Evolutionary conservation across 495 filamentous ascomycete genomes (phyloP), one percentile per base, ranked within the genome.

Genomic region (Podospora comata): DNA sequence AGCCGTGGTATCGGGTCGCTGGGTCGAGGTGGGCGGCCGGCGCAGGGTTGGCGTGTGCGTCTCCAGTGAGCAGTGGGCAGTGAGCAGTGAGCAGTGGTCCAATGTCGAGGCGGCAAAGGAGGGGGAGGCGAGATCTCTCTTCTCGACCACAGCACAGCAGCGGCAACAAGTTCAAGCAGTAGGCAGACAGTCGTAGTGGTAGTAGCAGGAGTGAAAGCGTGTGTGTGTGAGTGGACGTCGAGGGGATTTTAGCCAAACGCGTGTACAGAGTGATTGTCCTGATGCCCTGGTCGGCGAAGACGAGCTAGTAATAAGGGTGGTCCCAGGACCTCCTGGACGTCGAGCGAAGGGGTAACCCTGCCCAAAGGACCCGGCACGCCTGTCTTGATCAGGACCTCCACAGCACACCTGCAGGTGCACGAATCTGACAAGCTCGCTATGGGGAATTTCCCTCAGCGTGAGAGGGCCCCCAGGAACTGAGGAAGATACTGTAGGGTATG

Each of bases 181-280:
- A 23, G 23, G 59, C 27, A 26, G 13, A 30, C 7, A 32, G 61
- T 0, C 3, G 30, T 7, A 63, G 5, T 48, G 6, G 61, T 39
- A 34, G 15, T 6, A 39, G 30, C 7, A 32, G 30, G 30, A 32
- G 30, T 32, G 30, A 19, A 34, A 32, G 18, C 23, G n/a, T 61
- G 59, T 30, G 59, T 30, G 61, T 30, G 30, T 32, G 61, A 20
- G 72, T 70, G 72, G 72, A 68, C 64, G 68, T 68, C 27, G 70
- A 72, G 60, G 68, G 70, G 70, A 66, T 74, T 74, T 76, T 71
- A 70, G 72, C 68, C 65, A 68, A 58, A 60, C 65, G 68, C 68
- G 65, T 57, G 28, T 66, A 60, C 55, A 55, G 34, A 26, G 48
- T 66, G 32, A 16, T 55, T 60, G 56, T 53, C 23, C 20, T n/a